Base-by-base conservation (phyloP, 768 basidiomycete species). In the Pholiota conissans region DNA sequence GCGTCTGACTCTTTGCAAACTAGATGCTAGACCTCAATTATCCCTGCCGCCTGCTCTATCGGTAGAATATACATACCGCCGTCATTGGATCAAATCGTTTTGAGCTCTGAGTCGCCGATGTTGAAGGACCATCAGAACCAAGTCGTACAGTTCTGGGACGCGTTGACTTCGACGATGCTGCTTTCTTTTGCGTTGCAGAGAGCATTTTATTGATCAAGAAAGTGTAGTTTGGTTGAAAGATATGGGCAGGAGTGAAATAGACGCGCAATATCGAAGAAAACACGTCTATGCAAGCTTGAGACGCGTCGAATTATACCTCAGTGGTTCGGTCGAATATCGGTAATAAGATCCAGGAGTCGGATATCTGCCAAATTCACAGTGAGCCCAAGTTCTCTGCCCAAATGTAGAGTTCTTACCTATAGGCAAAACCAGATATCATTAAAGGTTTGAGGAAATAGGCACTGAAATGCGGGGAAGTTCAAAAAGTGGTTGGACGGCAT, bases 21-120 rank as follows among this genome's bases (percentile, higher is more conserved):
- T 71, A 46, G 48, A 34, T n/a, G 45, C 54, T 60, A 47, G 52
- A 52, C 28, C 35, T 59, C 56, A 59, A 60, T 61, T 50, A 61
- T 55, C 35, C 26, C 46, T 18, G 26, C 26, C 20, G 22, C 46
- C 20, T 50, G 46, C 13, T 34, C 39, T 10, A 18, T 37, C 46
- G 22, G 22, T 20, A 40, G 40, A 28, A n/a, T 16, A 6, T 5
- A 65, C 71, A 59, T 55, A 75, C 73, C 29, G 69, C 73, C n/a
- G 71, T 72, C 24, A 75, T 58, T 16, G 74, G 74, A 32, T 75
- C 65, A 30, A 74, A 62, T 57, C 66, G 69, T 28, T 63, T 69
- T 51, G 56, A 40, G 24, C 61, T 60, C n/a, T 45, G 18, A 35
- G 61, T 46, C 10, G 61, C 52, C 13, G 63, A 51, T 18, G 63